phyloP scores from a whole-genome alignment of 805 yeast genomes.

The Candida saitoana region DNA sequence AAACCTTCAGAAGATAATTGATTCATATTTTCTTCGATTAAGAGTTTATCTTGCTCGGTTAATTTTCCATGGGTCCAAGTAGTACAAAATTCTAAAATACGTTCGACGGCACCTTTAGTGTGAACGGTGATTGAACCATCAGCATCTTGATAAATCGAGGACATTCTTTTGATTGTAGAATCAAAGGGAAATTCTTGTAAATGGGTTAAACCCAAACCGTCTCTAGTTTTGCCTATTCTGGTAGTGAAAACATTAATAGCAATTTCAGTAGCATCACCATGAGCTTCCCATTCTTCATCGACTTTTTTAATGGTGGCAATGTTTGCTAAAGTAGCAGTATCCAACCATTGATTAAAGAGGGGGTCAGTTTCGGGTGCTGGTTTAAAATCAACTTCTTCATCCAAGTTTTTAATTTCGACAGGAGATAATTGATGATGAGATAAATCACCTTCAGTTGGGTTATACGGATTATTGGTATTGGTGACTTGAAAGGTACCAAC shows the following conservation, averaged over 20 bases:
- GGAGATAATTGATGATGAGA: conserved; percentile 34
- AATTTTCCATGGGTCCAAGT: conserved; percentile 19
- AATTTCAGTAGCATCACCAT: conserved; percentile 38
- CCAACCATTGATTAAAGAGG: conserved; percentile 49
- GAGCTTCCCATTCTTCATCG: conserved; percentile 62
- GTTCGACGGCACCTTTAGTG: conserved; percentile 34
- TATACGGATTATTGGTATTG: conserved; percentile 56
- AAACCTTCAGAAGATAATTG: conserved; percentile 26
- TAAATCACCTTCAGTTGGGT: conserved; percentile 58
- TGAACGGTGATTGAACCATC: conserved; percentile 9
- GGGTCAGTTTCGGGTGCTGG: conserved; percentile 15
- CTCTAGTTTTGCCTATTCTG: conserved; percentile 21
- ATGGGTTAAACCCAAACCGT: conserved; percentile 17
- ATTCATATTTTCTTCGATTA: conserved; percentile 24
- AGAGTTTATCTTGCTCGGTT: conserved; percentile 16
- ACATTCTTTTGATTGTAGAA: conserved; percentile 30
- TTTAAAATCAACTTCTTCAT: conserved; percentile 32
- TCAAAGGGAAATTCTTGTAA: conserved; percentile 30
- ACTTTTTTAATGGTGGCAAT: conserved; percentile 61
- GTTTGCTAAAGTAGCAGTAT: conserved; percentile 72
- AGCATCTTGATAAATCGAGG: conserved; percentile 19
- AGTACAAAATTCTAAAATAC: conserved; percentile 22
- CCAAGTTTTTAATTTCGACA: conserved; percentile 27
- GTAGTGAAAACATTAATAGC: conserved; percentile 31
- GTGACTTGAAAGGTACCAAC: conserved; percentile 53